Evolutionary conservation across 768 basidiomycete genomes (phyloP), one percentile per base, ranked within the genome.

Genomic region (Sporobolomyces phaffii): DNA sequence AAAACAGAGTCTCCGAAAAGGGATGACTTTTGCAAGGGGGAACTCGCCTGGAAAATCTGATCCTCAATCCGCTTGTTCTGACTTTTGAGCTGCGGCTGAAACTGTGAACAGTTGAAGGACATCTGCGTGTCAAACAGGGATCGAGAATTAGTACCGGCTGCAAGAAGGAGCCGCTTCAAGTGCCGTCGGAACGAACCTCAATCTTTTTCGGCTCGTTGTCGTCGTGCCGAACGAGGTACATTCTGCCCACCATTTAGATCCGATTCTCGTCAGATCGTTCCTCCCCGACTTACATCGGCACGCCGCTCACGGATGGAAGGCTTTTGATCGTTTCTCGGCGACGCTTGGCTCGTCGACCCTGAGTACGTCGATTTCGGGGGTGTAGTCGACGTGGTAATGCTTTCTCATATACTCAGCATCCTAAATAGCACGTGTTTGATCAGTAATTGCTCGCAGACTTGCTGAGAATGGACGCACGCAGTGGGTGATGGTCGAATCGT

Each of bases 401-500:
- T 79, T 79, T 41, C 72, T 64, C 50, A 79, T 79, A 68, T 80
- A 79, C 29, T 77, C 77, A 51, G 73, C 51, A 41, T 54, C 65
- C 65, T 68, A 33, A 13, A 11, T 4, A 11, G 29, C 18, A 15
- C 10, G 8, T 10, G 7, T 22, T 15, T 9, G 45, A 24, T 47
- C 17, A 47, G 45, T 24, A 15, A 15, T 20, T 20, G 45, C 14
- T 9, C 20, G 18, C 18, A 47, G 45, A 24, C 33, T 40, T 10
- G 29, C 49, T 31, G 47, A 57, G 13, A 36, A 26, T n/a, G 34
- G 52, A 52, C 52, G 4, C 44, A 77, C 77, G 50, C 72, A 77
- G 62, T 79, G 79, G 5, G 78, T 79, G 28, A 79, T 77, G 18
- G 79, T 79, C 28, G 79, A 71, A 70, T 80, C 79, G 67, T 79